phyloP scores from a whole-genome alignment of 305 asterid species.

The Plantago rigida region DNA sequence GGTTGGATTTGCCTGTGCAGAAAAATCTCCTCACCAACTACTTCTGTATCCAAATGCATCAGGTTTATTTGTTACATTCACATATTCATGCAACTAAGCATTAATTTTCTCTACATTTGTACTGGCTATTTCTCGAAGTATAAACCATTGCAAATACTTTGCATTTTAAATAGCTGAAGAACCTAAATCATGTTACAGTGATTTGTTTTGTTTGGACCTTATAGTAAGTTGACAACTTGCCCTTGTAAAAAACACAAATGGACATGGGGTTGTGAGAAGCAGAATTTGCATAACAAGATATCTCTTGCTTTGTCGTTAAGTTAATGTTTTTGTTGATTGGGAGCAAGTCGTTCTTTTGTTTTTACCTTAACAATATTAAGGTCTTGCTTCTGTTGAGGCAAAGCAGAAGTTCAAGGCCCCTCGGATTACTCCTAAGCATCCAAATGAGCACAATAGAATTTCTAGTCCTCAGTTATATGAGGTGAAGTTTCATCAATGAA shows the following conservation, averaged over 20 bases:
- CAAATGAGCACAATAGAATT: constrained; percentile 30
- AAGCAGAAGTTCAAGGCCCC: constrained; percentile 70
- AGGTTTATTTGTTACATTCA: constrained; percentile 15
- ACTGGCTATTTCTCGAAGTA: no score
- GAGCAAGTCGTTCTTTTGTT: neutral
- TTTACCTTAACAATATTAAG: constrained; percentile 52
- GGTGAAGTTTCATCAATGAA: constrained; percentile 27
- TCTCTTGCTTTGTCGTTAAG: no score
- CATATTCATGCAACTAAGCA: constrained; percentile 8
- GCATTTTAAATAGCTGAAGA: constrained; percentile 9
- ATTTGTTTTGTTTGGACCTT: constrained; percentile 3
- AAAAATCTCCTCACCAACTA: constrained; percentile 77
- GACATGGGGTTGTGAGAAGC: constrained; percentile 12
- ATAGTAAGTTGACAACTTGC: no score
- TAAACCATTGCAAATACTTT: neutral
- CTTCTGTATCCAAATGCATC: constrained; percentile 64
- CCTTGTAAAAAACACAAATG: no score
- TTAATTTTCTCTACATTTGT: constrained; percentile 3
- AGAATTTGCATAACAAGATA: no score
- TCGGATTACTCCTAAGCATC: constrained; percentile 37
- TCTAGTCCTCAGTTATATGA: constrained; percentile 28
- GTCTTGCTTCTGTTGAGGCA: constrained; percentile 84
- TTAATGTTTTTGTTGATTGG: no score
- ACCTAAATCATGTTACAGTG: neutral
- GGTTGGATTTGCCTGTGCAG: constrained; percentile 76